phyloP scores from a whole-genome alignment of 352 stramenopile genomes.

The Lagenidium giganteum region DNA sequence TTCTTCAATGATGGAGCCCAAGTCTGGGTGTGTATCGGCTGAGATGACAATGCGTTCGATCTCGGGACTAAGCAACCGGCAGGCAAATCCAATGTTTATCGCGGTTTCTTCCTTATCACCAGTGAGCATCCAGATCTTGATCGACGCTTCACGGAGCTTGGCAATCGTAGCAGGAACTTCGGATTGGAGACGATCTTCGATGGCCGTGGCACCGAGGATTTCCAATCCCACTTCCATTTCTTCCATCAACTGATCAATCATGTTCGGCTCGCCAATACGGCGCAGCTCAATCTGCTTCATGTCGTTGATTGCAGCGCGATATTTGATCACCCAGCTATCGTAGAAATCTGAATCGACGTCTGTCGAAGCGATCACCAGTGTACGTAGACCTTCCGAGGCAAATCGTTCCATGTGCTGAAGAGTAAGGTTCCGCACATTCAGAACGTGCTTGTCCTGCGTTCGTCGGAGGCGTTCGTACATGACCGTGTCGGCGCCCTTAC shows the following conservation, averaged over 20 bases:
- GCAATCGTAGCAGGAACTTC: conserved; percentile 91
- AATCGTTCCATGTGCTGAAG: conserved; percentile 87
- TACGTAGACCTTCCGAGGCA: conserved; percentile 84
- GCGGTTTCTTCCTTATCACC: conserved; percentile 95
- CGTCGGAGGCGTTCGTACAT: conserved; percentile 79
- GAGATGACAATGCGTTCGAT: conserved; percentile 89
- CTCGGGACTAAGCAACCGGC: conserved; percentile 85
- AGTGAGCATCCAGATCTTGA: conserved; percentile 95
- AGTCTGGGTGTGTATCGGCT: conserved; percentile 65
- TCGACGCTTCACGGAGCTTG: conserved; percentile 87
- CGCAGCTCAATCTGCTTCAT: conserved; percentile 84
- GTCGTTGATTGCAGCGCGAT: conserved; percentile 76
- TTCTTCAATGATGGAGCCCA: conserved; percentile 53
- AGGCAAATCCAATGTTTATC: conserved; percentile 96
- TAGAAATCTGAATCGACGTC: conserved; percentile 60
- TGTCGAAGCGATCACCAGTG: conserved; percentile 78
- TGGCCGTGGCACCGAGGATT: conserved; percentile 89
- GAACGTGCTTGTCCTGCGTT: conserved; percentile 36
- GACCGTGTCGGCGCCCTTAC: conserved; percentile 87
- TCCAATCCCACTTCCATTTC: conserved; percentile 85
- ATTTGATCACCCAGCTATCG: conserved; percentile 56
- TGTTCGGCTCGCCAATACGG: conserved; percentile 61
- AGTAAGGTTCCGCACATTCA: conserved; percentile 57
- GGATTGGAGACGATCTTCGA: conserved; percentile 92
- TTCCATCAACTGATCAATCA: conserved; percentile 80